phyloP scores from a whole-genome alignment of 148 eudicot species.

The Vaccinium corymbosum region DNA sequence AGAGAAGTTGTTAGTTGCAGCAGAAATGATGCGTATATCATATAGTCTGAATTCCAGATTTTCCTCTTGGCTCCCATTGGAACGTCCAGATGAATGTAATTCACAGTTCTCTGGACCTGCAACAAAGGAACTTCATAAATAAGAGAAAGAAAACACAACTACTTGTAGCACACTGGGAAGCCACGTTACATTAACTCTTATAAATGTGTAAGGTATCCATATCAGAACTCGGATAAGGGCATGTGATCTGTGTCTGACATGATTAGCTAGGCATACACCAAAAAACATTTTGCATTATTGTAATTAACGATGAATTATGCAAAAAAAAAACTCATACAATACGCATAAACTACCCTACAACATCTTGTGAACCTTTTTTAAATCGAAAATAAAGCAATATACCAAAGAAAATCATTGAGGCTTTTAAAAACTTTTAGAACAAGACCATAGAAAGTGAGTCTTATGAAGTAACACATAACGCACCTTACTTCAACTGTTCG shows the following conservation, averaged over 20 bases:
- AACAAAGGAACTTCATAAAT: background rate
- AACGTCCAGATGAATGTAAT: background rate
- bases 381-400: background rate
- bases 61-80: conserved; percentile 18
- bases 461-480: background rate
- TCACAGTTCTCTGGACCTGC: conserved; percentile 12
- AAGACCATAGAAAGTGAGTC: background rate
- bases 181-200: background rate
- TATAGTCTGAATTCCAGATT: conserved; percentile 23
- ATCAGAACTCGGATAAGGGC: background rate
- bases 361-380: background rate
- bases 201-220: background rate
- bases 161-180: background rate
- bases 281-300: background rate
- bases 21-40: conserved; percentile 14
- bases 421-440: background rate
- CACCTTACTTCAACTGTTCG: background rate
- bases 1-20: conserved; percentile 35
- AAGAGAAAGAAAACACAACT: background rate
- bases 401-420: background rate
- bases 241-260: background rate
- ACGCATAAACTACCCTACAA: background rate
- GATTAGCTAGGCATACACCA: background rate
- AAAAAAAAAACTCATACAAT: background rate
- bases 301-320: background rate